A percentile compares a stretch with the other conserved stretches of the same genome.
These are phyloP conservation scores for Leishmania tropica DNA, from an alignment of 208 protist species.

Conservation along the genomic window DNA sequence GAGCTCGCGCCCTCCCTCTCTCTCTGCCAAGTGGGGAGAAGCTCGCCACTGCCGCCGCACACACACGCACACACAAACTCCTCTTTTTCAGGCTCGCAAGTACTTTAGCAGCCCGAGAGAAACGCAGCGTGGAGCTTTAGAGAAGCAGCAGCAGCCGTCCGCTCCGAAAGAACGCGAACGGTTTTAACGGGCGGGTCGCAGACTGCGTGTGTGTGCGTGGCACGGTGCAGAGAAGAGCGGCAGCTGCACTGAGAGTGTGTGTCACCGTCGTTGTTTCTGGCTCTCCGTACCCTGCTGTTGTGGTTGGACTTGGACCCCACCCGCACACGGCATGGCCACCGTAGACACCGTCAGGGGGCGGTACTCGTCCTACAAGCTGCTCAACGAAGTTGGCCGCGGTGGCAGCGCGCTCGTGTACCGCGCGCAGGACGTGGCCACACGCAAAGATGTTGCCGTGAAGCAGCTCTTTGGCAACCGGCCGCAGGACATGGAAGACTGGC, in stretches of 20 bases:
- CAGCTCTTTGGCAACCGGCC: conserved; percentile 43
- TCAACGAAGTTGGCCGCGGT: conserved; percentile 74
- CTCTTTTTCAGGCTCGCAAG: not conserved
- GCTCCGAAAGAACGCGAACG: not conserved
- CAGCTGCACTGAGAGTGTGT: not conserved
- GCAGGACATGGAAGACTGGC: conserved; percentile 54
- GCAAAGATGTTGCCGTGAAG: conserved; percentile 71
- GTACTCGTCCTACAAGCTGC: conserved; percentile 80
- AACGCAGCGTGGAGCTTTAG: not conserved
- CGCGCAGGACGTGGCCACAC: conserved; percentile 55
- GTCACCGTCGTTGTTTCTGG: not conserved
- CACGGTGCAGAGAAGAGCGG: not conserved
- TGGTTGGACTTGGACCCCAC: not conserved
- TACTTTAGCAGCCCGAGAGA: not conserved
- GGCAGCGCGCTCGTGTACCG: conserved; percentile 77
- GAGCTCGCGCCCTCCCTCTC: not conserved
- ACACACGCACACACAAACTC: not conserved
- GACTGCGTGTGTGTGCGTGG: not conserved
- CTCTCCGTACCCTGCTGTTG: not conserved
- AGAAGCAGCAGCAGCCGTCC: not conserved
- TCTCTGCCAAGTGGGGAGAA: not conserved
- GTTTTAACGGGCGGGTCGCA: not conserved
- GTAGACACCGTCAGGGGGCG: conserved; percentile 67
- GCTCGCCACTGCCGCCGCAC: not conserved
- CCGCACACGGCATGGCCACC: conserved; percentile 15